Evolutionary conservation across 306 rosid species (phyloP).

Genomic region (Styphnolobium japonicum): DNA sequence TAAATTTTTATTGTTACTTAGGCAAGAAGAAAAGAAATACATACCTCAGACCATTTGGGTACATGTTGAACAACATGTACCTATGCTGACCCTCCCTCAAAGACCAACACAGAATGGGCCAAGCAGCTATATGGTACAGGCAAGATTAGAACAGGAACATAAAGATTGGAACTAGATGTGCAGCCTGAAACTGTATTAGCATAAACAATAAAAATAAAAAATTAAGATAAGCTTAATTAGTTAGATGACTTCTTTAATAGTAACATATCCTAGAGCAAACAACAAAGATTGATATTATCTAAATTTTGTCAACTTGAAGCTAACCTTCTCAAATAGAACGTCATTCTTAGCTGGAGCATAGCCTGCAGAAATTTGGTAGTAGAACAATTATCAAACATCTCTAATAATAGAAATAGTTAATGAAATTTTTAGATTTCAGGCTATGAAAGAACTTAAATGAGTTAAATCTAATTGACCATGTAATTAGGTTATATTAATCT

Average conservation of each 20-base stretch:
- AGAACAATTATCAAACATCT: too few relatives aligned
- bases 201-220: too few relatives aligned
- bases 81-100: constrained; percentile 59
- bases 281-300: too few relatives aligned
- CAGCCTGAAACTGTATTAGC: too few relatives aligned
- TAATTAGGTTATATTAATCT: neutral
- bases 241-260: too few relatives aligned
- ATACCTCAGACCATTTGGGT: constrained; percentile 59
- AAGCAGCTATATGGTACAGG: constrained; percentile 42
- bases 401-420: neutral
- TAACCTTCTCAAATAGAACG: too few relatives aligned
- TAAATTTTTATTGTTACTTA: neutral
- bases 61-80: constrained; percentile 59
- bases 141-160: constrained; percentile 23
- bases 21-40: neutral
- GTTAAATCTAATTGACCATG: neutral
- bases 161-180: too few relatives aligned
- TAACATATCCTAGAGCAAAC: too few relatives aligned
- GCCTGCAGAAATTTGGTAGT: too few relatives aligned
- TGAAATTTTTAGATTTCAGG: neutral
- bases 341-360: too few relatives aligned
- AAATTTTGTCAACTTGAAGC: too few relatives aligned
- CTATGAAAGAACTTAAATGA: neutral
- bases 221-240: too few relatives aligned
- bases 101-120: constrained; percentile 60